Conservation (phyloP, 106 monocot species). For the Allium cepa region DNA sequence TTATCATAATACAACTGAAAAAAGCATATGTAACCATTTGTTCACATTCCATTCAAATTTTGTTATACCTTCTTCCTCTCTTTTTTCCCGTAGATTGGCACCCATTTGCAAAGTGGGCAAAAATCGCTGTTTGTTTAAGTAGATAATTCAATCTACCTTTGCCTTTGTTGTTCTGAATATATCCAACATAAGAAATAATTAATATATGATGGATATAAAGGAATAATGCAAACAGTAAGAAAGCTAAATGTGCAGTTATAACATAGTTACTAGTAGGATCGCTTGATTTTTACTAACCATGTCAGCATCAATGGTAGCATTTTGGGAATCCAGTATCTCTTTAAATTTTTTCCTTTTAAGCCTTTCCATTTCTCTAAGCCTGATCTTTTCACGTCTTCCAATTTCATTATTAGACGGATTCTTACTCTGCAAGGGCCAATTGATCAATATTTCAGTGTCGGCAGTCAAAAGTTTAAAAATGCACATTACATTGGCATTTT, state of each 20-base stretch:
- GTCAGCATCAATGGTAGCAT: slow-evolving; percentile 74
- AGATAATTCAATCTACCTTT: slow-evolving; percentile 73
- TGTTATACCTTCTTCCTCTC: slow-evolving; percentile 57
- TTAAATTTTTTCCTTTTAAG: slow-evolving; percentile 71
- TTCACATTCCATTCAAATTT: no score
- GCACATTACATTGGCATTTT: no score
- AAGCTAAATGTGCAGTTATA: not conserved
- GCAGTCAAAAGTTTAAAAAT: no score
- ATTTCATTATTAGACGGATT: slow-evolving; percentile 24
- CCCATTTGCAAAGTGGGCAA: slow-evolving; percentile 81
- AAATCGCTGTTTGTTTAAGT: slow-evolving; percentile 76
- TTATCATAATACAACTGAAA: not conserved
- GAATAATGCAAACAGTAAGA: not conserved
- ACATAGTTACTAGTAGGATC: not conserved
- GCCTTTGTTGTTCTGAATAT: slow-evolving; percentile 67
- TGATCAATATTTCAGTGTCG: no score
- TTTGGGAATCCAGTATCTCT: slow-evolving; percentile 63
- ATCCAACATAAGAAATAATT: not conserved
- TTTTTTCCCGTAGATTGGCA: slow-evolving; percentile 46
- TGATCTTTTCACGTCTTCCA: slow-evolving; percentile 47
- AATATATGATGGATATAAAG: not conserved
- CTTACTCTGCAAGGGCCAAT: slow-evolving; percentile 17
- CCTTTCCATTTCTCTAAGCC: slow-evolving; percentile 62
- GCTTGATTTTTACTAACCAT: slow-evolving; percentile 35
- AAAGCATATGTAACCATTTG: not conserved